Conservation (phyloP, 257 asterid genomes). For the Solanum pimpinellifolium region DNA sequence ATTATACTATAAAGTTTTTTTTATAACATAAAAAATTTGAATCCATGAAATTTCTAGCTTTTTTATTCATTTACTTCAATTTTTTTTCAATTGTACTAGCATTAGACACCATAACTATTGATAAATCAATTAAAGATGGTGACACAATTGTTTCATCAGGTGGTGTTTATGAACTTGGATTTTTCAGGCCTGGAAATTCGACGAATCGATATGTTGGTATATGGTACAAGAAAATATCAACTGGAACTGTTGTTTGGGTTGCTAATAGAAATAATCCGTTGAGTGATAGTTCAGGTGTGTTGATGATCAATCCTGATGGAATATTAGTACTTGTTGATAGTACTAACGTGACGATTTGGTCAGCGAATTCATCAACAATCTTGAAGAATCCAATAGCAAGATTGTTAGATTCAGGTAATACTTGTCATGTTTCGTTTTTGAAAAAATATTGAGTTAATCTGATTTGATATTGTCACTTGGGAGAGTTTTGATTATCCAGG, state of each 20-base stretch:
- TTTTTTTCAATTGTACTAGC: neutral
- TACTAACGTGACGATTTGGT: slow-evolving; percentile 11
- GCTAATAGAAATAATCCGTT: slow-evolving; percentile 18
- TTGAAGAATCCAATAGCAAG: slow-evolving; percentile 6
- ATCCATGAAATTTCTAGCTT: neutral
- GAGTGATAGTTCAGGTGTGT: slow-evolving; percentile 4
- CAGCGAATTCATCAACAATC: neutral
- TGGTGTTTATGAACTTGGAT: slow-evolving; percentile 2
- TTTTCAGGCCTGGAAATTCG: slow-evolving; percentile 6
- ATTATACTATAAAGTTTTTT: neutral
- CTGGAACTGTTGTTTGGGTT: slow-evolving; percentile 14
- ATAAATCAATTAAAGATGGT: neutral
- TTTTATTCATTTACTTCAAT: neutral
- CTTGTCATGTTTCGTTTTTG: neutral
- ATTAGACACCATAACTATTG: neutral
- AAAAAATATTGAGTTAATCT: neutral
- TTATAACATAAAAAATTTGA: neutral
- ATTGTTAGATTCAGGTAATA: slow-evolving; percentile 7
- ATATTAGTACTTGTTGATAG: slow-evolving; percentile 1
- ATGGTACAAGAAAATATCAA: slow-evolving; percentile 24
- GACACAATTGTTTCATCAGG: neutral
- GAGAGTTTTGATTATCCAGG: neutral
- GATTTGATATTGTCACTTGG: neutral
- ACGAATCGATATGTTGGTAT: slow-evolving; percentile 19
- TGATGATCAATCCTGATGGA: slow-evolving; percentile 6